A percentile compares a stretch with the other conserved stretches of the same genome.
These are phyloP conservation scores for Periconia sp. DNA, from an alignment of 2,329 filamentous ascomycete species.

Conservation along the genomic window DNA sequence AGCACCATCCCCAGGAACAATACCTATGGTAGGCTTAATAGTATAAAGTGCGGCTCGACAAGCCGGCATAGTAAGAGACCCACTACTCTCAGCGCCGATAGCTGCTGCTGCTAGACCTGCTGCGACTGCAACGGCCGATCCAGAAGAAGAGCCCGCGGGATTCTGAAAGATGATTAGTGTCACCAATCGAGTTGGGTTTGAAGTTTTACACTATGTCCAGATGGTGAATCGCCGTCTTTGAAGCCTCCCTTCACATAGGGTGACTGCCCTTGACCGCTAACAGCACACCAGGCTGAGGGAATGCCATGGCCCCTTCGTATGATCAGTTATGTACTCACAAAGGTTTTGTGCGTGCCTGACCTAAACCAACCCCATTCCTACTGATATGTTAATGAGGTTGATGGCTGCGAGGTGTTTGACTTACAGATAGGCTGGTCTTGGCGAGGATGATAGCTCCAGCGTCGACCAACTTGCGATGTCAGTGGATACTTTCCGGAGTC, in stretches of 20 bases:
- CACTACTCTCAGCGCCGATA: constrained; percentile 29
- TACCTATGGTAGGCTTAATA: constrained; percentile 16
- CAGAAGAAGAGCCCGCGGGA: constrained; percentile 17
- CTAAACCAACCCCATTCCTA: constrained; percentile 4
- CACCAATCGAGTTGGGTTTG: constrained; percentile 1
- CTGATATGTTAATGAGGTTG: neutral
- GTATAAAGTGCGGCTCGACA: constrained; percentile 27
- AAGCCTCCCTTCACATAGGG: constrained; percentile 23
- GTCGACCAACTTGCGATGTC: constrained; percentile 14
- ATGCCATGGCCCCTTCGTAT: constrained; percentile 10
- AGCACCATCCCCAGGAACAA: too few relatives aligned
- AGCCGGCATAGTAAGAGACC: constrained; percentile 28
- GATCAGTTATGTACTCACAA: too few relatives aligned
- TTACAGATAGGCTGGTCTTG: constrained; percentile 34
- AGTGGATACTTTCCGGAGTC: too few relatives aligned
- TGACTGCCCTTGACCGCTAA: constrained; percentile 22
- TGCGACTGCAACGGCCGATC: constrained; percentile 26
- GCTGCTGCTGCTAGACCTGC: constrained; percentile 34
- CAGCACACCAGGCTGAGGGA: constrained; percentile 26
- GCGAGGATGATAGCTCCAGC: constrained; percentile 35
- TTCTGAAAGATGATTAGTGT: too few relatives aligned
- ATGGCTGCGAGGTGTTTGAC: neutral
- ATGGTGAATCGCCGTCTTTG: constrained; percentile 1
- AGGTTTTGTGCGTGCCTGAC: too few relatives aligned
- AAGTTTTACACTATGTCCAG: constrained; percentile 9